Conservation (phyloP, 1,284 basidiomycete genomes). For the Papiliotrema fonsecae region DNA sequence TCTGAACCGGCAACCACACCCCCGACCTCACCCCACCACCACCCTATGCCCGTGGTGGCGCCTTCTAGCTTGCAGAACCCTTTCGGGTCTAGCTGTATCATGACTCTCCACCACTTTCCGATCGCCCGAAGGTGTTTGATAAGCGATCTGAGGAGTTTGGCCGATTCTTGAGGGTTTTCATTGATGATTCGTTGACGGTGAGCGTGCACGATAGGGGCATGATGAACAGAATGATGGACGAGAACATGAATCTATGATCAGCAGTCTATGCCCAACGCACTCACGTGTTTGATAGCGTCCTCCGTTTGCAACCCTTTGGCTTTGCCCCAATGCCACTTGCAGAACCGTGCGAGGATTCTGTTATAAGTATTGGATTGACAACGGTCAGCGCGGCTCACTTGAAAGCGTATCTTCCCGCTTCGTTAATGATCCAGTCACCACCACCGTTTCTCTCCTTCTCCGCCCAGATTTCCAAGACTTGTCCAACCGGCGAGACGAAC, state of each 20-base stretch:
- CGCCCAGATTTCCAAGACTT: constrained; percentile 37
- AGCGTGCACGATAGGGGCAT: constrained; percentile 40
- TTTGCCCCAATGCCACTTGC: constrained; percentile 43
- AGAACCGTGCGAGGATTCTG: constrained; percentile 42
- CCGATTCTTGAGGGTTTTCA: too few relatives aligned
- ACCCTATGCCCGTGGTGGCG: constrained; percentile 41
- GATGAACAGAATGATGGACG: constrained; percentile 37
- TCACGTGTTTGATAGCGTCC: constrained; percentile 28
- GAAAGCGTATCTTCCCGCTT: constrained; percentile 46
- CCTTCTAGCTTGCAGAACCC: constrained; percentile 41
- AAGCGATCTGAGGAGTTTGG: too few relatives aligned
- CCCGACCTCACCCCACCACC: constrained; percentile 49
- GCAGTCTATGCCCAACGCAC: constrained; percentile 5
- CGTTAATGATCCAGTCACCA: constrained; percentile 37
- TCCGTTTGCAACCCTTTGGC: constrained; percentile 38
- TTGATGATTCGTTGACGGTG: constrained; percentile 35
- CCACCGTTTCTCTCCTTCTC: constrained; percentile 25
- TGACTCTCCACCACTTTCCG: constrained; percentile 45
- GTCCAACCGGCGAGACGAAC: constrained; percentile 32
- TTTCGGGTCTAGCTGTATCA: constrained; percentile 46
- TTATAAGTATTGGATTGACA: background rate
- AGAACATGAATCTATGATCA: constrained; percentile 30
- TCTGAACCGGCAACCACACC: constrained; percentile 41
- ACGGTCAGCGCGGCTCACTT: constrained; percentile 31
- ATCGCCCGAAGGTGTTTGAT: constrained; percentile 45